Evolutionary conservation across 306 rosid species (phyloP).

Genomic region (Dryas alaskensis): DNA sequence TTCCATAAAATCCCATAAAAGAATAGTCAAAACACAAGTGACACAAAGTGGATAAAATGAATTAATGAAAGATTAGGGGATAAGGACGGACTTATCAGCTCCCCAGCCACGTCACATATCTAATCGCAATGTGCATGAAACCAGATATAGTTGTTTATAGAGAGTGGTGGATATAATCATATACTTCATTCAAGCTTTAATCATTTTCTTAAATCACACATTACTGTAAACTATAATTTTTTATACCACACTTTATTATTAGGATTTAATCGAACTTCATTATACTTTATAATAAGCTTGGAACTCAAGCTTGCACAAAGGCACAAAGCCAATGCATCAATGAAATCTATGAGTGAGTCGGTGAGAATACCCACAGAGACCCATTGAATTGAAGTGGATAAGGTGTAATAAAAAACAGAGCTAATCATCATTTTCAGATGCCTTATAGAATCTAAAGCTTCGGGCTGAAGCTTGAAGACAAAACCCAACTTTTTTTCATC

Average conservation of each 20-base stretch:
- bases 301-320: too few relatives aligned
- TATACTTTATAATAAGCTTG: too few relatives aligned
- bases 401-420: too few relatives aligned
- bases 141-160: constrained; percentile 28
- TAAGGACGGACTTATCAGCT: constrained; percentile 51
- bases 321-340: too few relatives aligned
- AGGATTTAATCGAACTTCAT: too few relatives aligned
- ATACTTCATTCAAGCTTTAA: background rate
- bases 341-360: too few relatives aligned
- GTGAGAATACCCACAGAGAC: too few relatives aligned
- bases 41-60: constrained; percentile 33
- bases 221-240: too few relatives aligned
- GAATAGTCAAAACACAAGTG: constrained; percentile 40
- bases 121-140: constrained; percentile 37
- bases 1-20: background rate
- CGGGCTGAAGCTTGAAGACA: constrained; percentile 27
- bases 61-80: constrained; percentile 32
- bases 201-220: background rate
- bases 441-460: background rate
- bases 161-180: constrained; percentile 6
- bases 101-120: constrained; percentile 45
- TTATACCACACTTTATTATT: too few relatives aligned
- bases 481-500: constrained; percentile 20
- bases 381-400: too few relatives aligned
- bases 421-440: background rate